Percentiles rank a stretch among this genome's conserved stretches.
phyloP scores from a whole-genome alignment of 2,329 filamentous ascomycete genomes.

The Chlorencoelia australis region DNA sequence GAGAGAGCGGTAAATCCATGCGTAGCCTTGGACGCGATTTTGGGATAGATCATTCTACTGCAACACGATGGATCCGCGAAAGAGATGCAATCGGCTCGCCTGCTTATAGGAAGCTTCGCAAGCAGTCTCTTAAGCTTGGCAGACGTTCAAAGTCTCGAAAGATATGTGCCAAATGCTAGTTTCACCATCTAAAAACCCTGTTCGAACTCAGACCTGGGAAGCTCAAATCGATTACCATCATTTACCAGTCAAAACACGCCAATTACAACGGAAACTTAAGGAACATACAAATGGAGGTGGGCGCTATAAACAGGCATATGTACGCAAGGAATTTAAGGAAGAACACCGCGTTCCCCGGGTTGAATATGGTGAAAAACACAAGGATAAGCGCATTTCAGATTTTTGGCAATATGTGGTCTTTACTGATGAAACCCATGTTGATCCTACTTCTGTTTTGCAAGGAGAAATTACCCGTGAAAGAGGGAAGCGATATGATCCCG shows the following conservation, averaged over 20 bases:
- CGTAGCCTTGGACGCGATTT: no score
- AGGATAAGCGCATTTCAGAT: not conserved
- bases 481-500: slow-evolving; percentile 1
- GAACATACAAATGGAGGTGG: no score
- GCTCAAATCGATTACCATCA: not conserved
- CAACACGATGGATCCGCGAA: no score
- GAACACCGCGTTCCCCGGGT: slow-evolving; percentile 1
- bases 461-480: not conserved
- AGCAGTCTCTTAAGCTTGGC: no score
- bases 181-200: no score
- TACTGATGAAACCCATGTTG: slow-evolving; percentile 7
- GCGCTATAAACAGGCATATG: slow-evolving; percentile 4
- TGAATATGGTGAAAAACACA: slow-evolving; percentile 1
- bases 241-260: not conserved
- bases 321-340: slow-evolving; percentile 2
- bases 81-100: no score
- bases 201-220: not conserved
- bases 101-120: no score
- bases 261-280: no score
- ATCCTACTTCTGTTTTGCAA: slow-evolving; percentile 1
- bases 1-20: no score
- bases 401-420: slow-evolving; percentile 2
- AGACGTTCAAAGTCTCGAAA: no score
- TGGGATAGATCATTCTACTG: no score
- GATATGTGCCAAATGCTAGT: no score